Evolutionary conservation across 768 basidiomycete genomes (phyloP).

Genomic region (Collybiopsis luxurians): DNA sequence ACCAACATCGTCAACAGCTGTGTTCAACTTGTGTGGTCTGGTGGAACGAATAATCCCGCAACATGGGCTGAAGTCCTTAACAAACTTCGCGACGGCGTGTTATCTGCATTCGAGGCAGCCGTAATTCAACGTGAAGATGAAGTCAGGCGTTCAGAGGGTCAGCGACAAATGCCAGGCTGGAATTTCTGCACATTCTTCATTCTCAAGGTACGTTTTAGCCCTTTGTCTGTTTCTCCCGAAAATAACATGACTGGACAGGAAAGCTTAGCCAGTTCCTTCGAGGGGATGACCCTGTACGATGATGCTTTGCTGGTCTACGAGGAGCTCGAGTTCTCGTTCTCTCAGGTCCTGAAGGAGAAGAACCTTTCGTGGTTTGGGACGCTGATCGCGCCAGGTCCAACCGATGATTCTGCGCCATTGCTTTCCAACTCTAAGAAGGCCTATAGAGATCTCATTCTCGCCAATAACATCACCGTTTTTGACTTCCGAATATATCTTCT

Average conservation of each 20-base stretch:
- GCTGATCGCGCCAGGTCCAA: slow-evolving; percentile 63
- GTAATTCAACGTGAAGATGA: slow-evolving; percentile 85
- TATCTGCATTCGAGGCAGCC: slow-evolving; percentile 81
- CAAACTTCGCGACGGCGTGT: slow-evolving; percentile 87
- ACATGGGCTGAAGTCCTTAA: slow-evolving; percentile 86
- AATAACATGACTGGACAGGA: slow-evolving; percentile 53
- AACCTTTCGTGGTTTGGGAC: slow-evolving; percentile 92
- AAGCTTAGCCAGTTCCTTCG: slow-evolving; percentile 88
- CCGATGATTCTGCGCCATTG: slow-evolving; percentile 80
- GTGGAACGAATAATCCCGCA: slow-evolving; percentile 68
- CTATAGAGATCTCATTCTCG: slow-evolving; percentile 85
- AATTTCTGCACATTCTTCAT: slow-evolving; percentile 98
- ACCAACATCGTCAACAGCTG: slow-evolving; percentile 48
- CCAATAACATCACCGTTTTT: slow-evolving; percentile 89
- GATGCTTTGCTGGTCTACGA: slow-evolving; percentile 89
- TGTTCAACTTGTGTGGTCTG: slow-evolving; percentile 76
- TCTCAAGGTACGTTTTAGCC: slow-evolving; percentile 64
- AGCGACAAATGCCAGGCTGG: slow-evolving; percentile 95
- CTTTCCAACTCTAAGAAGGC: slow-evolving; percentile 79
- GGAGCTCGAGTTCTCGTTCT: slow-evolving; percentile 86
- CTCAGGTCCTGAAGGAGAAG: slow-evolving; percentile 69
- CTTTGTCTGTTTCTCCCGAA: slow-evolving; percentile 1
- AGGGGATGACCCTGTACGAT: slow-evolving; percentile 85
- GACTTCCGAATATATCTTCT: slow-evolving; percentile 93
- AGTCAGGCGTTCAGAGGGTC: slow-evolving; percentile 83